phyloP scores from a whole-genome alignment of 164 flowering plant genomes.

The Chimonanthus salicifolius region DNA sequence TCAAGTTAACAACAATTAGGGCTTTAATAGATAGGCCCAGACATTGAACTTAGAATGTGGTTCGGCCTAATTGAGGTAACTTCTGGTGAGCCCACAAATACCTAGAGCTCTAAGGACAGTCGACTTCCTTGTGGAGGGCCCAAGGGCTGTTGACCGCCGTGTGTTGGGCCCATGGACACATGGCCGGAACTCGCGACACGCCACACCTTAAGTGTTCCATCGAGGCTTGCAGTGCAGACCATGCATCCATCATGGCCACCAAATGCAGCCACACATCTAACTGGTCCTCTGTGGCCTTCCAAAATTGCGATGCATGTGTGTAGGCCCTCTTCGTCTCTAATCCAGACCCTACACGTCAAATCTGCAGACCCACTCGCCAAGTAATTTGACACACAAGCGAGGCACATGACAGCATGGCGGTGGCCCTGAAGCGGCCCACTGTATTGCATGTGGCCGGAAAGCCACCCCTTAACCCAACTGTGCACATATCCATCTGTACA shows the following conservation, averaged over 20 bases:
- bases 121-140: neutral
- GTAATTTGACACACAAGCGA: constrained; percentile 1
- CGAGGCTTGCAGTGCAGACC: constrained; percentile 11
- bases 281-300: constrained; percentile 10
- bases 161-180: neutral
- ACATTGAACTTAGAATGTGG: too few relatives aligned
- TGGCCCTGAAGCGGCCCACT: constrained; percentile 10
- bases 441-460: constrained; percentile 9
- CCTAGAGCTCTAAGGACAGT: constrained; percentile 28
- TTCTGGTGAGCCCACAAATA: neutral
- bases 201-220: constrained; percentile 13
- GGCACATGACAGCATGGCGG: constrained; percentile 10
- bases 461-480: constrained; percentile 8
- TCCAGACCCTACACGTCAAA: constrained; percentile 9
- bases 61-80: neutral
- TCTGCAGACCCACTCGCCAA: constrained; percentile 18
- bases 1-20: too few relatives aligned
- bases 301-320: constrained; percentile 9
- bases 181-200: neutral
- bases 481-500: constrained; percentile 14
- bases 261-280: constrained; percentile 6
- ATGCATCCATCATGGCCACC: too few relatives aligned
- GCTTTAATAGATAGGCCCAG: too few relatives aligned
- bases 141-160: constrained; percentile 2
- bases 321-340: constrained; percentile 6